Percentiles rank a stretch among this genome's conserved stretches.
phyloP scores from a whole-genome alignment of 768 basidiomycete genomes.

The Suillus spraguei region DNA sequence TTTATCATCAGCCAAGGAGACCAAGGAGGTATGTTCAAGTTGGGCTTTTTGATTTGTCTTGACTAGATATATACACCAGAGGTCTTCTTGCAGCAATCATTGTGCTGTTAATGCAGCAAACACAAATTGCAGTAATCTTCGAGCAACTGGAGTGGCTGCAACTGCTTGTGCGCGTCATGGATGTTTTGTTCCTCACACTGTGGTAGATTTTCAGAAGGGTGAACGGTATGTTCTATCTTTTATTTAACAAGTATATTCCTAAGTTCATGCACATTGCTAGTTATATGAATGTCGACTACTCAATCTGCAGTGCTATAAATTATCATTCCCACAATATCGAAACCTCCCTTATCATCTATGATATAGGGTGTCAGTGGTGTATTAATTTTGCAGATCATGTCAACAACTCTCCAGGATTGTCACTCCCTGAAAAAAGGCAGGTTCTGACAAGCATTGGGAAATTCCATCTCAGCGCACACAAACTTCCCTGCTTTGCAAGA shows the following conservation, averaged over 20 bases:
- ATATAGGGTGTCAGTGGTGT: conserved; percentile 31
- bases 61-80: conserved; percentile 5
- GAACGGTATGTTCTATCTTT: conserved; percentile 20
- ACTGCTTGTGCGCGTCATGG: conserved; percentile 34
- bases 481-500: no score
- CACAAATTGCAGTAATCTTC: conserved; percentile 19
- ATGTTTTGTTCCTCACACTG: conserved; percentile 29
- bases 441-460: no score
- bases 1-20: conserved; percentile 13
- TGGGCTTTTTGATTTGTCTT: not conserved
- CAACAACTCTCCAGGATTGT: not conserved
- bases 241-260: no score
- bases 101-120: conserved; percentile 21
- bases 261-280: conserved; percentile 11
- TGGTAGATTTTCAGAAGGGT: no score
- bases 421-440: conserved; percentile 8
- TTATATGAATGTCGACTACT: conserved; percentile 33
- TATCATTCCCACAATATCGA: conserved; percentile 13
- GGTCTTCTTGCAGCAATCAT: conserved; percentile 18
- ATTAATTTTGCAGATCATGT: conserved; percentile 18
- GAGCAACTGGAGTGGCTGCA: conserved; percentile 30
- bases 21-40: conserved; percentile 13
- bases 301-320: conserved; percentile 22
- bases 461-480: no score
- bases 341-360: conserved; percentile 26